These are phyloP conservation scores for Oryza meyeriana DNA, from an alignment of 176 grass and related monocot genomes.

Conservation along the genomic window DNA sequence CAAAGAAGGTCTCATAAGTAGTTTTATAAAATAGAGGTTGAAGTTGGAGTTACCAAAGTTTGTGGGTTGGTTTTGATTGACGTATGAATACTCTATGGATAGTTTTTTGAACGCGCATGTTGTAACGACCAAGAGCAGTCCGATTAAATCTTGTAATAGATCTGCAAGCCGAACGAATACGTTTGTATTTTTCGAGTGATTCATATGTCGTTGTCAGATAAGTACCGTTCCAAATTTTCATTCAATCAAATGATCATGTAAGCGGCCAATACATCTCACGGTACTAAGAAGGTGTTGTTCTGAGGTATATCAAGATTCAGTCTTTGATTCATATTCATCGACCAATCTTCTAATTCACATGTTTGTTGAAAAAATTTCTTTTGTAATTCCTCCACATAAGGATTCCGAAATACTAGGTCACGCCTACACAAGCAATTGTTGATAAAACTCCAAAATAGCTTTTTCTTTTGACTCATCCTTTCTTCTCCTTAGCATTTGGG, in stretches of 20 bases:
- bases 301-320: too few species aligned
- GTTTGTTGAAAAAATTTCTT: too few species aligned
- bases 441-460: not conserved
- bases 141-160: not conserved
- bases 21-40: too few species aligned
- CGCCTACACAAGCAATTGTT: too few species aligned
- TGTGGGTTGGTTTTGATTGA: not conserved
- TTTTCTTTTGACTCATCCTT: not conserved
- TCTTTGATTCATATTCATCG: too few species aligned
- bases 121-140: not conserved
- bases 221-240: not conserved
- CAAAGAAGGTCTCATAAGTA: too few species aligned
- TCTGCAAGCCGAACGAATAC: not conserved
- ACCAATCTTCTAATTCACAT: too few species aligned
- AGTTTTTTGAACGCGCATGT: not conserved
- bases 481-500: too few species aligned
- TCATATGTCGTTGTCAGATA: not conserved
- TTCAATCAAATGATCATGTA: not conserved
- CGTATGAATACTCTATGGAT: constrained; percentile 2
- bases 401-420: too few species aligned
- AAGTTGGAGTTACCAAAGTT: too few species aligned
- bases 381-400: too few species aligned
- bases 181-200: not conserved
- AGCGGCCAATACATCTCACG: not conserved
- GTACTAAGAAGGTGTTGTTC: not conserved